Conservation (phyloP, 148 eudicot genomes). For the Rhododendron henanense region DNA sequence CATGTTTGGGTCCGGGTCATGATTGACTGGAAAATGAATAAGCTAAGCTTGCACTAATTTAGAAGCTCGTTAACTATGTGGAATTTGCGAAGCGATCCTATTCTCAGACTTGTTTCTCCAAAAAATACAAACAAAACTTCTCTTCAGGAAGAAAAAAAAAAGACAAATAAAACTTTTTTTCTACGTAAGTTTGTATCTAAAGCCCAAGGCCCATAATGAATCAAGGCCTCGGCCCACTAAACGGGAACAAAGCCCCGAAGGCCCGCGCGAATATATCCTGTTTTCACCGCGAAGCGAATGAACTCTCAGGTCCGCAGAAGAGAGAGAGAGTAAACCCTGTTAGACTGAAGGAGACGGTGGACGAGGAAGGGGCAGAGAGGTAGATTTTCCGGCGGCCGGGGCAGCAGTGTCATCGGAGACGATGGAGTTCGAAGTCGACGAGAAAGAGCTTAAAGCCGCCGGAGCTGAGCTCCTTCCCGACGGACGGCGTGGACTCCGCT, state of each 20-base stretch:
- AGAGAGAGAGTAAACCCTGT: no score
- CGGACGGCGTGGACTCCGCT: slow-evolving; percentile 64
- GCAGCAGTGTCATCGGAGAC: slow-evolving; percentile 8
- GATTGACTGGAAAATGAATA: not conserved
- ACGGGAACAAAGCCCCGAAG: not conserved
- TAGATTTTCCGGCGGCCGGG: not conserved
- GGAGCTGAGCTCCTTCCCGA: slow-evolving; percentile 63
- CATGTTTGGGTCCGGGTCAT: not conserved
- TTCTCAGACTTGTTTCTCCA: no score
- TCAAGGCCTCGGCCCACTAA: not conserved
- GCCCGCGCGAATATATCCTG: not conserved
- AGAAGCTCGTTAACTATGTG: not conserved
- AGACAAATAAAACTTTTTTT: not conserved
- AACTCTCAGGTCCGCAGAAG: not conserved
- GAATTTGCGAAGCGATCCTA: not conserved
- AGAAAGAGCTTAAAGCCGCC: slow-evolving; percentile 53
- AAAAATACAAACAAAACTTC: no score
- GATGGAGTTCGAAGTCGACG: slow-evolving; percentile 63
- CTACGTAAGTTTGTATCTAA: not conserved
- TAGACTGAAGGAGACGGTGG: not conserved
- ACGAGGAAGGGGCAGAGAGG: not conserved
- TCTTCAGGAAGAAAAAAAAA: not conserved
- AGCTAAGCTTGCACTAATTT: not conserved
- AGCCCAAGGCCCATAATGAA: not conserved
- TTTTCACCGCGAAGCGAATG: not conserved